A percentile compares a stretch with the other conserved stretches of the same genome.
These are phyloP conservation scores for Rhododendron kiyosumense DNA, from an alignment of 148 eudicot genomes.

Conservation along the genomic window DNA sequence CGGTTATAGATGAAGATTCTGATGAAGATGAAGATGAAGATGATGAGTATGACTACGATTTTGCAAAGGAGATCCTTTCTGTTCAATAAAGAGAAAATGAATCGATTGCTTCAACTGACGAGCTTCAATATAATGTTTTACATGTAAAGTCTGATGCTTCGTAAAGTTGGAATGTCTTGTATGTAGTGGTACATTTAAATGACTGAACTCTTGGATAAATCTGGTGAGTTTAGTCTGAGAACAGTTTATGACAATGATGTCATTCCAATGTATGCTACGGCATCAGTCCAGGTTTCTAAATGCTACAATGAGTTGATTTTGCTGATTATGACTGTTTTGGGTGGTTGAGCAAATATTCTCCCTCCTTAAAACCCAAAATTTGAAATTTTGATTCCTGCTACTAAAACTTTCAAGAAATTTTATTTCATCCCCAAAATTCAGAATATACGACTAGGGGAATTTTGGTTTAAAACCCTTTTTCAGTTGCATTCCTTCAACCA, in stretches of 20 bases:
- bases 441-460: neutral
- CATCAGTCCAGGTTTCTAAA: neutral
- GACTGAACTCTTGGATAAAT: neutral
- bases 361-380: neutral
- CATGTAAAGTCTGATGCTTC: slow-evolving; percentile 4
- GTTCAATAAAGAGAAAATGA: slow-evolving; percentile 11
- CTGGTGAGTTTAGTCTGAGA: neutral
- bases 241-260: neutral
- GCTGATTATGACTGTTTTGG: neutral
- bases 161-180: neutral
- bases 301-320: neutral
- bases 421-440: neutral
- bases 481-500: neutral
- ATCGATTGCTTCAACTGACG: slow-evolving; percentile 2
- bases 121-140: neutral
- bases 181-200: neutral
- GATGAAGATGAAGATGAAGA: slow-evolving; percentile 26
- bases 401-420: neutral
- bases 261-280: neutral
- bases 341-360: neutral
- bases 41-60: slow-evolving; percentile 21
- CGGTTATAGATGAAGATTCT: slow-evolving; percentile 18
- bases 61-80: slow-evolving; percentile 23
- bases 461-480: neutral
- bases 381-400: neutral